Evolutionary conservation across 306 rosid genomes (phyloP), one percentile per base, ranked within the genome.

Genomic region (Vigna nakashimae): DNA sequence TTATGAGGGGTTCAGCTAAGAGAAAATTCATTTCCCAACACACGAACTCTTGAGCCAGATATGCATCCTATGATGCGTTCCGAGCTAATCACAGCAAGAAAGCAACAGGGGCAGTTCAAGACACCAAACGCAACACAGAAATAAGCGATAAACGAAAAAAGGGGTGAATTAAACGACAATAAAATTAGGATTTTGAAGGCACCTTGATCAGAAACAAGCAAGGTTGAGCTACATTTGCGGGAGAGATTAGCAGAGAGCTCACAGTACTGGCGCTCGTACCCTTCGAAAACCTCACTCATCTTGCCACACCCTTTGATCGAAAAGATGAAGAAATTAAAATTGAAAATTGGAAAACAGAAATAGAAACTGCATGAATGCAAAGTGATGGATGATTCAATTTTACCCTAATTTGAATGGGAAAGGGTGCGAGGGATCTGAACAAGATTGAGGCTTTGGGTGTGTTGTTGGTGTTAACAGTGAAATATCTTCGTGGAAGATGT

Each of bases 181-280:
- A 49, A 58, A 75, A 46, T 66, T 22, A 24, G 3, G 17, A 45
- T 46, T 42, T 53, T 74, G 45, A 67, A 57, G 48, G 9, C 30
- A 79, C 73, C 96, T 78, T 79, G 89, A 40, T 84, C 88, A 22
- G 93, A 74, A 76, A 87, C 79, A 86, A 80, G 86, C 65, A 91
- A 73, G 4, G 85, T 58, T 2, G 96, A 88, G 85, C 74, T 86
- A 69, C 93, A 92, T 90, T 92, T 92, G 24, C 96, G 88, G 1
- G 97, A 85, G 69, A 92, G 91, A 79, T 89, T 90, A 51, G 93
- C 92, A 48, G 97, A 92, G 79, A 92, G 97, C 75, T 92, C 97
- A 53, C 96, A 92, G 89, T 90, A 92, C 79, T 92, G 97, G 62
- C 97, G 96, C 84, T 92, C 97, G 80, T 92, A 92, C 22, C 97